Conservation (phyloP, 208 protist genomes). For the Leptomonas seymouri region DNA sequence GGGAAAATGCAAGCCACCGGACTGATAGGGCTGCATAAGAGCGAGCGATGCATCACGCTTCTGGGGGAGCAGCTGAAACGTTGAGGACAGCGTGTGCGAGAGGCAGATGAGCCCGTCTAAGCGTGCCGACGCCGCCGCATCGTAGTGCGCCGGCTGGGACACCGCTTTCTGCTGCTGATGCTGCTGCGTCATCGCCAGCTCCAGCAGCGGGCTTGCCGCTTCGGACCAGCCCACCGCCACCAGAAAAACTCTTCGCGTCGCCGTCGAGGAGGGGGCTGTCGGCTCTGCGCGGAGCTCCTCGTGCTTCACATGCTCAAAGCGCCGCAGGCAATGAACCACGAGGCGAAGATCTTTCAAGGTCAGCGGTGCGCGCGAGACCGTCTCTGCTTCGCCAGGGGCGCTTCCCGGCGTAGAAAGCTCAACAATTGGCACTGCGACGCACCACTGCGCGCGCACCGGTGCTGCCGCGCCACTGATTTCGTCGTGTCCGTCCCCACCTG, state of each 20-base stretch:
- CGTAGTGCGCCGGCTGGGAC: background rate
- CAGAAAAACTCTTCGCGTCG: conserved; percentile 15
- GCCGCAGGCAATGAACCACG: conserved; percentile 15
- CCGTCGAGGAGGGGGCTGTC: background rate
- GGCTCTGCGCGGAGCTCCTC: background rate
- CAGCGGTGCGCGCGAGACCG: conserved; percentile 22
- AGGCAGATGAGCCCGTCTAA: conserved; percentile 49
- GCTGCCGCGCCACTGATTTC: background rate
- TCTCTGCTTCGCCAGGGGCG: background rate
- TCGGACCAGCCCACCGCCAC: conserved; percentile 52
- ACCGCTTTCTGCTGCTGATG: background rate
- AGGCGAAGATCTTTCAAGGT: conserved; percentile 18
- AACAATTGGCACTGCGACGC: conserved; percentile 23
- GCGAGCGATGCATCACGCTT: background rate
- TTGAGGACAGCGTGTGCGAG: conserved; percentile 43
- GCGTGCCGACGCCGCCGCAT: conserved; percentile 5
- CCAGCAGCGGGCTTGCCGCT: conserved; percentile 40
- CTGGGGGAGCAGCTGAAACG: conserved; percentile 35
- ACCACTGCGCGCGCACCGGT: conserved; percentile 1
- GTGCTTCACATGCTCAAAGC: conserved; percentile 9
- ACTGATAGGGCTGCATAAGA: background rate
- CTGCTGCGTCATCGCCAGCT: conserved; percentile 42
- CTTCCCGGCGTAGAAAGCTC: conserved; percentile 6
- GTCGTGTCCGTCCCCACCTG: background rate
- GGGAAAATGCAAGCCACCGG: no score